These are phyloP conservation scores for Apiospora kogelbergensis DNA, from an alignment of 2,329 filamentous ascomycete genomes.

Conservation along the genomic window DNA sequence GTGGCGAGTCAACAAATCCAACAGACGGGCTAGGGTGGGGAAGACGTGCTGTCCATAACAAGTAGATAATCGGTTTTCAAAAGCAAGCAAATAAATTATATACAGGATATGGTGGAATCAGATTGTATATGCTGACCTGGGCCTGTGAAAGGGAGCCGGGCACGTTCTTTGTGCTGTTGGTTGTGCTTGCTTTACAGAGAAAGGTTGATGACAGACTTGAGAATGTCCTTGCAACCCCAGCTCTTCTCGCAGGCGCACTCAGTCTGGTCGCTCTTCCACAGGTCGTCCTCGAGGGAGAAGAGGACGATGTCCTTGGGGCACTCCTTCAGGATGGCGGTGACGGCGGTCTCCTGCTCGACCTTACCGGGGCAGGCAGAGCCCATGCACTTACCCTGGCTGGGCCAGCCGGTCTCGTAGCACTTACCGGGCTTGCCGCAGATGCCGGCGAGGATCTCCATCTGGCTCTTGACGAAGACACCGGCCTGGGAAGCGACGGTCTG, in stretches of 20 bases:
- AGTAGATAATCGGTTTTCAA: background rate
- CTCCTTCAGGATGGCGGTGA: conserved; percentile 66
- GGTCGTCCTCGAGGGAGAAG: conserved; percentile 79
- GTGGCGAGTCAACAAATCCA: background rate
- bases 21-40: background rate
- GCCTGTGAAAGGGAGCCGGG: background rate
- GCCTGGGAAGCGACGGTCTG: conserved; percentile 62
- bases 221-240: conserved; percentile 68
- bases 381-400: conserved; percentile 67
- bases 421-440: conserved; percentile 75
- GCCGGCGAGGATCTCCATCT: conserved; percentile 69
- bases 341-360: conserved; percentile 68
- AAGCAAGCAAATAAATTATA: conserved; percentile 7
- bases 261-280: conserved; percentile 73
- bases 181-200: conserved; percentile 1
- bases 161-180: conserved; percentile 2
- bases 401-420: conserved; percentile 93
- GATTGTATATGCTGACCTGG: background rate
- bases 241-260: conserved; percentile 71
- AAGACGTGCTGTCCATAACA: background rate
- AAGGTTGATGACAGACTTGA: conserved; percentile 29
- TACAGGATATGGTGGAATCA: conserved; percentile 15
- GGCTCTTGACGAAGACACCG: conserved; percentile 71
- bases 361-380: conserved; percentile 68
- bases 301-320: conserved; percentile 72